phyloP scores from a whole-genome alignment of 2,329 filamentous ascomycete genomes.

The Scolecobasidium constrictum region DNA sequence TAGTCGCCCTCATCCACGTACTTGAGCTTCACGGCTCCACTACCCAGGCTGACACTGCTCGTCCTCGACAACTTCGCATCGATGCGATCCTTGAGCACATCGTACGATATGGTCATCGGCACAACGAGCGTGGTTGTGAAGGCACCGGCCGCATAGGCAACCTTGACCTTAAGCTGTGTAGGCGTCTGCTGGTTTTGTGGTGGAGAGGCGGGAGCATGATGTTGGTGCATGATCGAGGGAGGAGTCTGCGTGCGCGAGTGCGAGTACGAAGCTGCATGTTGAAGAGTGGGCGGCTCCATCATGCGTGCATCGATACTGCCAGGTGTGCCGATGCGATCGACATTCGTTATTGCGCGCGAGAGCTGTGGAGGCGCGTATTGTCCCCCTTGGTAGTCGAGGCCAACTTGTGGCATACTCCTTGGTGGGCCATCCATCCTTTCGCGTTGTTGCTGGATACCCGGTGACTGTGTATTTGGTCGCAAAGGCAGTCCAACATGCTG shows the following conservation, averaged over 20 bases:
- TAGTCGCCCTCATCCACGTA: constrained; percentile 91
- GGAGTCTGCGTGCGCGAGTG: constrained; percentile 3
- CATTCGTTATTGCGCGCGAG: constrained; percentile 2
- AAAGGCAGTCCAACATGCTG: constrained; percentile 39
- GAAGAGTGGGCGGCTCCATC: constrained; percentile 23
- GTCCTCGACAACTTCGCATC: constrained; percentile 88
- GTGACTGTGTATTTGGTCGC: constrained; percentile 60
- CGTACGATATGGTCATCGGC: constrained; percentile 88
- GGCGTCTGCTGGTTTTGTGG: constrained; percentile 28
- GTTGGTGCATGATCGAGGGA: constrained; percentile 2
- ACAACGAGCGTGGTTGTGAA: constrained; percentile 86
- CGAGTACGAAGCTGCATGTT: constrained; percentile 15
- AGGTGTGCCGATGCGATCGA: constrained; percentile 3
- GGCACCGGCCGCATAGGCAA: constrained; percentile 68
- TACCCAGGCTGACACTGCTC: constrained; percentile 72
- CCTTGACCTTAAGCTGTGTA: constrained; percentile 89
- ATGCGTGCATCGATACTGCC: constrained; percentile 25
- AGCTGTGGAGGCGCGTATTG: constrained; percentile 3
- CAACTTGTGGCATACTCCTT: background rate
- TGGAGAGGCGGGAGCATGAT: background rate
- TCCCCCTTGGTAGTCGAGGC: background rate
- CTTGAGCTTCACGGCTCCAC: constrained; percentile 72
- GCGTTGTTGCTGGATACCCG: constrained; percentile 51
- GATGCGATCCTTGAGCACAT: constrained; percentile 87
- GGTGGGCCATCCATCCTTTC: constrained; percentile 6